phyloP scores from a whole-genome alignment of 257 asterid species.

The Penstemon eatonii region DNA sequence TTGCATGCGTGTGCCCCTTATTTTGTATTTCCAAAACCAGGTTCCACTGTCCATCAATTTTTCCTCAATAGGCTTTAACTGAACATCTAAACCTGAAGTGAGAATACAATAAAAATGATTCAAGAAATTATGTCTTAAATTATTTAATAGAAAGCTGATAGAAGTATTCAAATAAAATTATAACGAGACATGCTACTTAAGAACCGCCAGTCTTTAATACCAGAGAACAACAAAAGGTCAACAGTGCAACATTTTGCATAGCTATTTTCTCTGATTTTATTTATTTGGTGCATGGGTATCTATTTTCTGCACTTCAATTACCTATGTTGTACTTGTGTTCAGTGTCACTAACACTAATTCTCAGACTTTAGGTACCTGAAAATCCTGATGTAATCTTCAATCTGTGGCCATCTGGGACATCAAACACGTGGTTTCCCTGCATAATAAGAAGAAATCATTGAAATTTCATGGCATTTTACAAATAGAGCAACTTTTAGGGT shows the following conservation, averaged over 20 bases:
- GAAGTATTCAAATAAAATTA: not conserved
- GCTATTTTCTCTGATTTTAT: not conserved
- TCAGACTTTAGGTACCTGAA: conserved; percentile 52
- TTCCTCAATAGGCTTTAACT: conserved; percentile 59
- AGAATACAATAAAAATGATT: conserved; percentile 5
- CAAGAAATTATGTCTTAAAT: too few species aligned
- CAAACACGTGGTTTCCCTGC: conserved; percentile 88
- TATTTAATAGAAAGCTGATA: too few species aligned
- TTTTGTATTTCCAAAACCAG: conserved; percentile 89
- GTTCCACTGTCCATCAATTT: conserved; percentile 78
- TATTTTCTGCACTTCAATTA: not conserved
- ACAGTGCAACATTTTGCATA: not conserved
- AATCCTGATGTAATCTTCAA: conserved; percentile 67
- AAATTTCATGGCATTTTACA: conserved; percentile 13
- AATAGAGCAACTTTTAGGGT: conserved; percentile 1
- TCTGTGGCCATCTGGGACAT: conserved; percentile 90
- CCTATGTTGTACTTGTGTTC: not conserved
- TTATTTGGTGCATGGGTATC: not conserved
- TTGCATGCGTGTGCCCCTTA: conserved; percentile 60
- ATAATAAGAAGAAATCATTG: conserved; percentile 25
- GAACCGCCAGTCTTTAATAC: not conserved
- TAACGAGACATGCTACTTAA: not conserved
- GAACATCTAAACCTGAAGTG: conserved; percentile 60
- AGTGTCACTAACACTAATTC: too few species aligned
- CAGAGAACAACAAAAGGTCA: conserved; percentile 18